Percentiles rank a stretch among this genome's conserved stretches.
These are phyloP conservation scores for Endocarpon pusillum DNA, from an alignment of 495 filamentous ascomycete genomes.

Conservation along the genomic window DNA sequence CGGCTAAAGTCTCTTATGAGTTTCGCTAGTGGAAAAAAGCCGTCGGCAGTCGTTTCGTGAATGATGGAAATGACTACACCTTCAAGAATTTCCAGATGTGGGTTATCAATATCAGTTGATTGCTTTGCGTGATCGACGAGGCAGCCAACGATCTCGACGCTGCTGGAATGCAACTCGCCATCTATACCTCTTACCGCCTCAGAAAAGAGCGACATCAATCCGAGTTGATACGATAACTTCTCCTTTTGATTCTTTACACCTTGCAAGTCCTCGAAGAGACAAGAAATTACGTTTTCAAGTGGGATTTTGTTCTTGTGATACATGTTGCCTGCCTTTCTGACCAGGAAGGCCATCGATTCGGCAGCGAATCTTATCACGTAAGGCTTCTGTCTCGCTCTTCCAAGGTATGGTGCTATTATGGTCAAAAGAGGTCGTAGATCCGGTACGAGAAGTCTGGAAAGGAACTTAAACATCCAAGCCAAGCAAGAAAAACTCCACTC, in stretches of 20 bases:
- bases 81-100: conserved; percentile 43
- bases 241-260: conserved; percentile 33
- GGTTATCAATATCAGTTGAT: conserved; percentile 27
- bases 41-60: conserved; percentile 62
- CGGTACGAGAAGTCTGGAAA: conserved; percentile 68
- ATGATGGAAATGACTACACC: conserved; percentile 65
- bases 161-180: conserved; percentile 63
- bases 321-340: conserved; percentile 66
- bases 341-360: conserved; percentile 83
- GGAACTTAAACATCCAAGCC: conserved; percentile 92
- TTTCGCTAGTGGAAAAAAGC: conserved; percentile 22
- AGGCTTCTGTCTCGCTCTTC: conserved; percentile 59
- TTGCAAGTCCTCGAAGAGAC: conserved; percentile 50
- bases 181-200: conserved; percentile 79
- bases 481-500: conserved; percentile 95
- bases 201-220: conserved; percentile 76
- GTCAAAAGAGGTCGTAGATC: conserved; percentile 71
- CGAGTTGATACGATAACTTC: conserved; percentile 49
- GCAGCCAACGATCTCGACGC: conserved; percentile 46
- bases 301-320: conserved; percentile 53
- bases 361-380: conserved; percentile 84
- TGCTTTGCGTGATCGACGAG: conserved; percentile 36
- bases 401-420: conserved; percentile 71
- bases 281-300: conserved; percentile 47
- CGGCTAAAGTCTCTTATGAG: background rate